These are phyloP conservation scores for Colletotrichum theobromicola DNA, from an alignment of 2,329 filamentous ascomycete genomes.

Conservation along the genomic window DNA sequence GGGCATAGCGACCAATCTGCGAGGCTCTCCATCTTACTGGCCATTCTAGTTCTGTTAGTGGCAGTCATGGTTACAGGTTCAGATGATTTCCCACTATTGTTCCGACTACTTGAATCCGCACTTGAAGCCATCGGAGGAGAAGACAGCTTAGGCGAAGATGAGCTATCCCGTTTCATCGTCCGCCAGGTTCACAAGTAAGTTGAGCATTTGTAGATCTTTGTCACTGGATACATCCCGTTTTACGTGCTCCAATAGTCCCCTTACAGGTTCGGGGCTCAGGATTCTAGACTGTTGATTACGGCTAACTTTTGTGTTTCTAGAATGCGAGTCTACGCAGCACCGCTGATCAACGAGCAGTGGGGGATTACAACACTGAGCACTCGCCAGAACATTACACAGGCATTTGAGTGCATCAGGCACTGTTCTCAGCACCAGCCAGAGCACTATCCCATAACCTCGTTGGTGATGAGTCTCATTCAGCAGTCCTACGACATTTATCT, in stretches of 20 bases:
- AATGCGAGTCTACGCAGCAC: conserved; percentile 1
- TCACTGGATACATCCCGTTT: not conserved
- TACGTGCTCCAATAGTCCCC: not conserved
- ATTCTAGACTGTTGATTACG: not conserved
- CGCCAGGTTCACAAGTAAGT: not conserved
- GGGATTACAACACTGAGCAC: not conserved
- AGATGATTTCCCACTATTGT: conserved; percentile 28
- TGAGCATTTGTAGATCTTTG: not conserved
- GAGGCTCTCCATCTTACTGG: conserved; percentile 19
- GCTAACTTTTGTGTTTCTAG: not conserved
- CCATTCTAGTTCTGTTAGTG: conserved; percentile 26
- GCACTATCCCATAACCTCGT: not conserved
- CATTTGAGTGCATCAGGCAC: not conserved
- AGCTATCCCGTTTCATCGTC: not conserved
- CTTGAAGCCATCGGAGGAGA: conserved; percentile 29
- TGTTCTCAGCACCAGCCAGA: not conserved
- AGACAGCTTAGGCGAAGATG: conserved; percentile 20
- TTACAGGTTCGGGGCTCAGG: not conserved
- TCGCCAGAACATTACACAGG: not conserved
- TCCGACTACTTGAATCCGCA: conserved; percentile 29
- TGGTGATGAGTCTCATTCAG: conserved; percentile 20
- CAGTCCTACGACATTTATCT: conserved; percentile 11
- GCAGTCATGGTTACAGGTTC: conserved; percentile 29
- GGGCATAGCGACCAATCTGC: not conserved
- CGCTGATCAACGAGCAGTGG: not conserved